phyloP scores from a whole-genome alignment of 805 yeast genomes.

The Lipomyces mesembrius region DNA sequence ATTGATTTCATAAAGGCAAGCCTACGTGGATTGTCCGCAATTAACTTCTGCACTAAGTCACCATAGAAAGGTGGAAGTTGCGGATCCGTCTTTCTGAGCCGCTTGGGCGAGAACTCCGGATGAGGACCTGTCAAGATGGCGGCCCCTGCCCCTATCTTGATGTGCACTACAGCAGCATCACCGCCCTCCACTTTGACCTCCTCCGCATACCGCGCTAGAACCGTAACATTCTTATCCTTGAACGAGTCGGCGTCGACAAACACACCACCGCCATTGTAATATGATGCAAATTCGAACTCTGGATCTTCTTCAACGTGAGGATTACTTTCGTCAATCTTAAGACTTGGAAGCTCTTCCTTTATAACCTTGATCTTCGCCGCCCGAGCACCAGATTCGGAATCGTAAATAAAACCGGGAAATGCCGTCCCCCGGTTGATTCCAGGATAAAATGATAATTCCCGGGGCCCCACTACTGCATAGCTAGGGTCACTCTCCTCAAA shows the following conservation, averaged over 20 bases:
- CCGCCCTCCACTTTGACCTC: slow-evolving; percentile 56
- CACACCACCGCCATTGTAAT: slow-evolving; percentile 89
- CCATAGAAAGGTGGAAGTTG: slow-evolving; percentile 28
- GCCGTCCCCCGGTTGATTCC: slow-evolving; percentile 86
- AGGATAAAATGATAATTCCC: slow-evolving; percentile 82
- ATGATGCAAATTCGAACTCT: slow-evolving; percentile 44
- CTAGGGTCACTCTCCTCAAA: slow-evolving; percentile 85
- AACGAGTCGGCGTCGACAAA: slow-evolving; percentile 69
- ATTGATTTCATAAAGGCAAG: slow-evolving; percentile 60
- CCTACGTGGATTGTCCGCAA: slow-evolving; percentile 54
- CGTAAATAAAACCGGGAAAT: slow-evolving; percentile 77
- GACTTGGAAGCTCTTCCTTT: slow-evolving; percentile 29
- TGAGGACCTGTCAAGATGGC: slow-evolving; percentile 85
- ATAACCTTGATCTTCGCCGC: slow-evolving; percentile 54
- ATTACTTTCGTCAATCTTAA: slow-evolving; percentile 7
- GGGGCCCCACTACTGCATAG: slow-evolving; percentile 68
- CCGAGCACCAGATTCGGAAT: slow-evolving; percentile 73
- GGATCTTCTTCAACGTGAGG: slow-evolving; percentile 12
- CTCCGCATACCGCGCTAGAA: slow-evolving; percentile 71
- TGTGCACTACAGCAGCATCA: slow-evolving; percentile 72
- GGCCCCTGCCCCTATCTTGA: slow-evolving; percentile 72
- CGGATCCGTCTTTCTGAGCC: slow-evolving; percentile 24
- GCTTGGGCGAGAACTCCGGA: slow-evolving; percentile 66
- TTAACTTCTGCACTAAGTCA: slow-evolving; percentile 45
- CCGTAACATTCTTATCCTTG: slow-evolving; percentile 56